These are phyloP conservation scores for Saturnispora sanitii DNA, from an alignment of 805 yeast genomes.

Conservation along the genomic window DNA sequence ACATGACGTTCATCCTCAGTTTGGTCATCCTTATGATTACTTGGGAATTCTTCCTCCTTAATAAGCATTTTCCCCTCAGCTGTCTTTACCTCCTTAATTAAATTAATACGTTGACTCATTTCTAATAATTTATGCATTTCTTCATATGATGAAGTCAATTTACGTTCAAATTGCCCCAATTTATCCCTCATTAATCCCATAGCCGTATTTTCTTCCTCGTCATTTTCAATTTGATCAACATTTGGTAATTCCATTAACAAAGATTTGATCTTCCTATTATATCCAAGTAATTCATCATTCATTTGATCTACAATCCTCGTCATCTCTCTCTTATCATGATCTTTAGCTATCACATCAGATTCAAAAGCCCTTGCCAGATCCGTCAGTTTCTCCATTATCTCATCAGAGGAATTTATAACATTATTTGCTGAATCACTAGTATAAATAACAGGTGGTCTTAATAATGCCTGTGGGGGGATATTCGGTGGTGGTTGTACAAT, in stretches of 20 bases:
- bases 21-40: neutral
- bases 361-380: constrained; percentile 45
- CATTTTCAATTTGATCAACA: constrained; percentile 1
- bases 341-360: constrained; percentile 36
- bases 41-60: constrained; percentile 8
- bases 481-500: neutral
- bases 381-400: constrained; percentile 40
- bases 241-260: constrained; percentile 23
- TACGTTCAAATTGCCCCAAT: constrained; percentile 10
- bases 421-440: constrained; percentile 45
- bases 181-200: constrained; percentile 17
- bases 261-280: constrained; percentile 23
- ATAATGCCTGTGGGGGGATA: too few species aligned
- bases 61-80: constrained; percentile 24
- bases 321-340: constrained; percentile 27
- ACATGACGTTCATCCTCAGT: neutral
- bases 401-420: constrained; percentile 40
- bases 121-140: constrained; percentile 27
- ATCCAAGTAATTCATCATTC: constrained; percentile 26
- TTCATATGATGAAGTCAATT: too few species aligned
- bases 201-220: neutral
- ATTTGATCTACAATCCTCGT: constrained; percentile 22
- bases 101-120: constrained; percentile 34
- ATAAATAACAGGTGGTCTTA: constrained; percentile 21
- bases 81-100: constrained; percentile 34